Conservation (phyloP, 2,329 filamentous ascomycete species). For the Penicillium janthinellum region DNA sequence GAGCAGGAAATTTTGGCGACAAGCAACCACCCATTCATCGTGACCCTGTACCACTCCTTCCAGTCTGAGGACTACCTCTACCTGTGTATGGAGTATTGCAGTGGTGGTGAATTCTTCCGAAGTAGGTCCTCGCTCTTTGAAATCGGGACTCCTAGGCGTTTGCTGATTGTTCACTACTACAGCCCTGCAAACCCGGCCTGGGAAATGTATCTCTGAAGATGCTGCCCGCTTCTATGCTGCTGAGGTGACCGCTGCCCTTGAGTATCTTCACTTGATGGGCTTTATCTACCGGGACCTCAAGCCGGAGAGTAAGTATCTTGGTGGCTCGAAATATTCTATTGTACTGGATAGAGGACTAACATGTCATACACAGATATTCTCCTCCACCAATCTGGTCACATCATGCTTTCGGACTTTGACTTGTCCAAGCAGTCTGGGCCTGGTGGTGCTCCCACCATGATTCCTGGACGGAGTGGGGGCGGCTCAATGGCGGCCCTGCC, state of each 20-base stretch:
- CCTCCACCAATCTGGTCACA: conserved; percentile 97
- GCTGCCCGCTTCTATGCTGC: conserved; percentile 96
- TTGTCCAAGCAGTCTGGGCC: conserved; percentile 96
- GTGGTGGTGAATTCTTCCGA: conserved; percentile 96
- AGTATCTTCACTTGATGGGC: conserved; percentile 97
- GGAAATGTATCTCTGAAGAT: conserved; percentile 96
- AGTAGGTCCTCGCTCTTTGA: conserved; percentile 37
- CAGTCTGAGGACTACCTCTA: conserved; percentile 98
- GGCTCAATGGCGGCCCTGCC: conserved; percentile 83
- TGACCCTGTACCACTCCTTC: conserved; percentile 97
- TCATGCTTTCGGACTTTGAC: conserved; percentile 99
- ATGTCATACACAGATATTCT: conserved; percentile 75
- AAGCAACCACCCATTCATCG: conserved; percentile 98
- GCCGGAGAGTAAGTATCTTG: conserved; percentile 77
- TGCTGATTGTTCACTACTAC: neutral
- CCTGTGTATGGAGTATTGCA: conserved; percentile 99
- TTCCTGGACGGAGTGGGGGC: conserved; percentile 78
- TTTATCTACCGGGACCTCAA: conserved; percentile 99
- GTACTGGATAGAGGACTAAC: conserved; percentile 23
- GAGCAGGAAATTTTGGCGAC: conserved; percentile 98
- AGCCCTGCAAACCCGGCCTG: conserved; percentile 91
- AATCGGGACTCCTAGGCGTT: neutral
- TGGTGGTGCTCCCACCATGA: conserved; percentile 96
- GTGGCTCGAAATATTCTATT: neutral
- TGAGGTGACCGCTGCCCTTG: conserved; percentile 92